phyloP scores from a whole-genome alignment of 1,284 basidiomycete species.

The Mixia osmundae region DNA sequence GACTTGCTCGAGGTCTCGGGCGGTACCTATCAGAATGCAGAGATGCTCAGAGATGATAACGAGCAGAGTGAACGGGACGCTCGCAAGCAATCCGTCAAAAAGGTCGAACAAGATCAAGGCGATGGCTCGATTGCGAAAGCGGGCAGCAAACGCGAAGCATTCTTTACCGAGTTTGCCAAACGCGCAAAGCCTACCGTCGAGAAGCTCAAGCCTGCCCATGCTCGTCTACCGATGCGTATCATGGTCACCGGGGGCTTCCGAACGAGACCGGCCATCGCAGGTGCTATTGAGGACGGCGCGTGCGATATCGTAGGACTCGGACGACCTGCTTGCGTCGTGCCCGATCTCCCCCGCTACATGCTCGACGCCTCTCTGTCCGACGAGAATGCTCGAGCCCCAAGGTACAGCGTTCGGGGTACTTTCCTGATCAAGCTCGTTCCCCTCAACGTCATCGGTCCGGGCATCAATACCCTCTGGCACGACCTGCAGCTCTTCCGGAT shows the following conservation, averaged over 20 bases:
- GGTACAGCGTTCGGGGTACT: slow-evolving; percentile 15
- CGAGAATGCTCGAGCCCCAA: slow-evolving; percentile 12
- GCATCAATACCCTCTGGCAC: slow-evolving; percentile 16
- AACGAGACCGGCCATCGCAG: slow-evolving; percentile 34
- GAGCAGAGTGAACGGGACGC: background rate
- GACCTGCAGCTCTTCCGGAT: slow-evolving; percentile 12
- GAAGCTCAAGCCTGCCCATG: slow-evolving; percentile 3
- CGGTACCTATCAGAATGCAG: slow-evolving; percentile 59
- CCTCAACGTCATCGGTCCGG: slow-evolving; percentile 19
- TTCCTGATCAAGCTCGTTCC: slow-evolving; percentile 13
- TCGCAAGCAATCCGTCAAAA: no score
- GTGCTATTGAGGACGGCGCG: slow-evolving; percentile 23
- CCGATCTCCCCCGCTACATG: slow-evolving; percentile 31
- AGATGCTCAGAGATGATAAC: slow-evolving; percentile 20
- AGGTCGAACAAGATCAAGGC: slow-evolving; percentile 2
- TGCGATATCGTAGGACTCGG: slow-evolving; percentile 55
- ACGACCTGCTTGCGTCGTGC: slow-evolving; percentile 39
- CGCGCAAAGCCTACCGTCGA: slow-evolving; percentile 15
- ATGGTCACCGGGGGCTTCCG: slow-evolving; percentile 58
- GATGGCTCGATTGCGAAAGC: slow-evolving; percentile 6
- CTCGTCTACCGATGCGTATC: slow-evolving; percentile 31
- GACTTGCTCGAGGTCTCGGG: slow-evolving; percentile 75
- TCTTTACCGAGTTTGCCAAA: slow-evolving; percentile 22
- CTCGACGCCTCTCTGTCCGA: slow-evolving; percentile 12
- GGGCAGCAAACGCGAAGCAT: slow-evolving; percentile 25